These are phyloP conservation scores for Wallacemonas sp. DNA, from an alignment of 208 protist species.

Conservation along the genomic window DNA sequence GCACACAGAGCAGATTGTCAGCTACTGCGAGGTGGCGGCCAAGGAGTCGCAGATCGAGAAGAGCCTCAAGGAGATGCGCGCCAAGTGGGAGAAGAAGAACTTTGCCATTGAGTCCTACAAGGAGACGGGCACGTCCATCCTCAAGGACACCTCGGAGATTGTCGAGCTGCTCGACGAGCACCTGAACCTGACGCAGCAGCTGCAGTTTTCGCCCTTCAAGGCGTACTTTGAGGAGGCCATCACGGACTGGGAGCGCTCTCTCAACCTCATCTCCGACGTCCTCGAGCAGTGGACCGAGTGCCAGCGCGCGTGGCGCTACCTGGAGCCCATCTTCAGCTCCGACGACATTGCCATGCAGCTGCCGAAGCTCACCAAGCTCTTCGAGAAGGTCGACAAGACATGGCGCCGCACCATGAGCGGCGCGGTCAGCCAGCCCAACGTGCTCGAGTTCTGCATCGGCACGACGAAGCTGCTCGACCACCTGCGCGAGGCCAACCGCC, in stretches of 20 bases:
- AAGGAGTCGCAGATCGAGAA: constrained; percentile 98
- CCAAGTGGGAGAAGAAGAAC: constrained; percentile 92
- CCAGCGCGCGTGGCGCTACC: constrained; percentile 96
- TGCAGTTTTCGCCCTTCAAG: constrained; percentile 97
- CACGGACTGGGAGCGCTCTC: constrained; percentile 93
- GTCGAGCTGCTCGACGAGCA: constrained; percentile 96
- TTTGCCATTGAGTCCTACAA: constrained; percentile 94
- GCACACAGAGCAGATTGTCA: constrained; percentile 89
- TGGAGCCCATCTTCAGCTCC: constrained; percentile 97
- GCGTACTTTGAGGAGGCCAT: constrained; percentile 95
- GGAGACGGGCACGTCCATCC: constrained; percentile 93
- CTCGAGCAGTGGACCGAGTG: constrained; percentile 97
- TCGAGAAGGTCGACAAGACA: constrained; percentile 95
- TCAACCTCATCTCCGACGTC: constrained; percentile 93
- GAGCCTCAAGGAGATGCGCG: constrained; percentile 95
- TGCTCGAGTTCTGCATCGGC: constrained; percentile 93
- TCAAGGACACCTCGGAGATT: constrained; percentile 93
- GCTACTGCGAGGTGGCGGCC: constrained; percentile 94
- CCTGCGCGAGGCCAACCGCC: constrained; percentile 93
- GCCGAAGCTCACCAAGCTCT: constrained; percentile 93
- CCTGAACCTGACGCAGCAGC: constrained; percentile 95
- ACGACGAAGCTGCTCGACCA: constrained; percentile 95
- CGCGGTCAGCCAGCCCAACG: constrained; percentile 86
- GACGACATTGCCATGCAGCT: constrained; percentile 97
- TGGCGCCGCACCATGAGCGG: constrained; percentile 94